These are phyloP conservation scores for Schizochytrium sp. DNA, from an alignment of 108 stramenopile genomes.

Conservation along the genomic window DNA sequence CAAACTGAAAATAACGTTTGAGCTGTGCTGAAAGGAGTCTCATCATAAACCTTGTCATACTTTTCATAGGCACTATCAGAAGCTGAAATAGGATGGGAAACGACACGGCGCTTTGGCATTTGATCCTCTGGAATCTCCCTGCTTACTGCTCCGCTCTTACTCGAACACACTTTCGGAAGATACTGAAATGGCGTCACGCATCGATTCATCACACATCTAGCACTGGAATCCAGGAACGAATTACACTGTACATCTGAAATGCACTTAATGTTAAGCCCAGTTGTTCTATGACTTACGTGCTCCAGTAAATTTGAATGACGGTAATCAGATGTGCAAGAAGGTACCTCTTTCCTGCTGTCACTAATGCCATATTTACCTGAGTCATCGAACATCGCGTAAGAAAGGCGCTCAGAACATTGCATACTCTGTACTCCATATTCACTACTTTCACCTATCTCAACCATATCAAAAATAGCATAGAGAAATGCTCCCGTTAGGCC, in stretches of 20 bases:
- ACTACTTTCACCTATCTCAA: too few relatives aligned
- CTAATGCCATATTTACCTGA: not conserved
- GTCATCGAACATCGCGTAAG: constrained; percentile 9
- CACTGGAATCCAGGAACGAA: not conserved
- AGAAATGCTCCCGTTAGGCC: too few relatives aligned
- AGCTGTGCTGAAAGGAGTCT: not conserved
- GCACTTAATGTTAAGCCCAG: not conserved
- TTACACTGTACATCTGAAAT: not conserved
- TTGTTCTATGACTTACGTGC: not conserved
- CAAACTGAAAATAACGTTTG: not conserved
- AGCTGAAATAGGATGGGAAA: not conserved
- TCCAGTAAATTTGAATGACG: not conserved
- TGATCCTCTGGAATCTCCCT: not conserved
- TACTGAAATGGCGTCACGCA: not conserved
- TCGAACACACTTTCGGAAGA: not conserved
- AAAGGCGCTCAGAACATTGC: constrained; percentile 1
- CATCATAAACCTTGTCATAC: not conserved
- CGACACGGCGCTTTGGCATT: not conserved
- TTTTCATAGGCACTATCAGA: not conserved
- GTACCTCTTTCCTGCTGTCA: not conserved
- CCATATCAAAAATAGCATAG: too few relatives aligned
- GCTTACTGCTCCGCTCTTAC: not conserved
- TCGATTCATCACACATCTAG: not conserved
- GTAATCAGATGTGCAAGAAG: not conserved
- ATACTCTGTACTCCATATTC: too few relatives aligned